Evolutionary conservation across 257 asterid species (phyloP), one percentile per base, ranked within the genome.

Genomic region (Phtheirospermum japonicum): DNA sequence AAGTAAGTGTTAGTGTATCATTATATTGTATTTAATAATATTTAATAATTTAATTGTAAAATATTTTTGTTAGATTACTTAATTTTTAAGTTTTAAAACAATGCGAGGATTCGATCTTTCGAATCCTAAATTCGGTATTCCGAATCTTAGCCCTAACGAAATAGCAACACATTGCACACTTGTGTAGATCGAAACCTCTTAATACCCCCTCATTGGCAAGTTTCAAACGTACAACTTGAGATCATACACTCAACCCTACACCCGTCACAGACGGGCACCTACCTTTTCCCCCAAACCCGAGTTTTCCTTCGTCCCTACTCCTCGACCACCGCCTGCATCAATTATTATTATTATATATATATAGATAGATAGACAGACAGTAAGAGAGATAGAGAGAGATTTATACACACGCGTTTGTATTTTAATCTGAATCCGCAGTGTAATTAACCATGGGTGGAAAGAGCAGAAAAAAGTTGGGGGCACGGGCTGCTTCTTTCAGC

Each of bases 391-490:
- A n/a, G n/a, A n/a, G n/a, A n/a, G 28, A 33, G 33, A 45, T 16
- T 16, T 68, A n/a, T 53, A 2, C 66, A 20, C 19, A 8, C 36
- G 20, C 50, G 31, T 54, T 45, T 46, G 52, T 45, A 19, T 45
- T 19, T 19, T 13, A 16, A 59, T 33, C 66, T 10, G 45, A 23
- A 23, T 23, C 28, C 54, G 7, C 36, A 4, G 17, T 11, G 31
- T 7, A 56, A 13, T 40, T 17, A 30, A 6, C 53, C 3, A 85
- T 85, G 95, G 89, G 73, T 20, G 91, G 91, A 57, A 79, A 71
- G 52, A 69, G 70, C 71, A 69, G 77, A 55, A 88, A 78, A 66
- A 78, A 60, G 32, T 48, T 68, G 70, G 69, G 73, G 57, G 62
- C 73, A 12, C 75, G 73, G 33, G 40, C 69, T 9, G 26, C 70